Percentiles rank a stretch among this genome's conserved stretches.
phyloP scores from a whole-genome alignment of 805 yeast genomes.

The Candida cerambycidarum region DNA sequence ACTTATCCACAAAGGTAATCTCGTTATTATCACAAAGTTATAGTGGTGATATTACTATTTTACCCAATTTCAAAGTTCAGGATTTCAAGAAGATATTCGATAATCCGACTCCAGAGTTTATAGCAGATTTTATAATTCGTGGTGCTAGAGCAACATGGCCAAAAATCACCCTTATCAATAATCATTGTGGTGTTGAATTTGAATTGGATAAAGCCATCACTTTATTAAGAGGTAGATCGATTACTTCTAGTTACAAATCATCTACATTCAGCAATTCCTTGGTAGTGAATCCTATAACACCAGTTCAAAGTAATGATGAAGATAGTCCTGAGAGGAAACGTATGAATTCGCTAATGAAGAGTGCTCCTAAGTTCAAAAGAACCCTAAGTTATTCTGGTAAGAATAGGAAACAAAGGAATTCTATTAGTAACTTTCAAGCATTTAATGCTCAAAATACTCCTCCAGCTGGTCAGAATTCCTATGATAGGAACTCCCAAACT shows the following conservation, averaged over 20 bases:
- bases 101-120: constrained; percentile 80
- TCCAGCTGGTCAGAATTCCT: background rate
- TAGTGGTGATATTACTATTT: constrained; percentile 89
- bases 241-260: constrained; percentile 26
- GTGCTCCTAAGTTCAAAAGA: constrained; percentile 25
- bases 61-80: constrained; percentile 67
- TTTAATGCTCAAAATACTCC: background rate
- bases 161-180: constrained; percentile 75
- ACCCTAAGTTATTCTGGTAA: constrained; percentile 16
- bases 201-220: constrained; percentile 79
- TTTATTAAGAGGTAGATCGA: constrained; percentile 59
- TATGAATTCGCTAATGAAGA: constrained; percentile 7
- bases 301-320: constrained; percentile 2
- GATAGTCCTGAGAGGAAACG: constrained; percentile 12
- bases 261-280: constrained; percentile 14
- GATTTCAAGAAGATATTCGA: constrained; percentile 65
- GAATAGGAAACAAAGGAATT: constrained; percentile 13
- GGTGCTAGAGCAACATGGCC: constrained; percentile 97
- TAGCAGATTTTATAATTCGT: constrained; percentile 65
- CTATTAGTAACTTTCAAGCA: constrained; percentile 14
- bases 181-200: constrained; percentile 89
- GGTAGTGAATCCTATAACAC: constrained; percentile 12
- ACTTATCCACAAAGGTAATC: constrained; percentile 67
- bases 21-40: constrained; percentile 83
- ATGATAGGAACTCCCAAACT: background rate